Evolutionary conservation across 768 basidiomycete genomes (phyloP).

Genomic region (Erythrobasidium yunnanense): DNA sequence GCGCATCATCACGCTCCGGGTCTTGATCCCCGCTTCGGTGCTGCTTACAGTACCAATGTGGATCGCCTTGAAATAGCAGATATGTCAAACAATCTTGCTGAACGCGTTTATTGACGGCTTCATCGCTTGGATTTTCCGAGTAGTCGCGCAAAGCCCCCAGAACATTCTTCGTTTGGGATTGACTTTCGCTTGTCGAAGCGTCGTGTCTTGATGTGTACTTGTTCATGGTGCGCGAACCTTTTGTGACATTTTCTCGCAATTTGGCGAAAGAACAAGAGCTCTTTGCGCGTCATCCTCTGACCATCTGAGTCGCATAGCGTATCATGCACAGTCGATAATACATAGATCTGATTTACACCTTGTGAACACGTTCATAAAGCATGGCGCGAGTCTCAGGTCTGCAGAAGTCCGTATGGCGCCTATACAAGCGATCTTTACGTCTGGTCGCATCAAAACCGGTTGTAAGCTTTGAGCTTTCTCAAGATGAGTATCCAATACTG

Average conservation of each 20-base stretch:
- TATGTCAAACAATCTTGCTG: not conserved
- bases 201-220: too few species aligned
- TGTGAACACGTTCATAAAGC: too few species aligned
- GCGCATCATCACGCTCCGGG: not conserved
- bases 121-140: conserved; percentile 4
- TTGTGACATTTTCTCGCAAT: too few species aligned
- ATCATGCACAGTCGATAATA: too few species aligned
- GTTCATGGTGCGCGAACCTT: too few species aligned
- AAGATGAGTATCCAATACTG: not conserved
- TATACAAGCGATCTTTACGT: conserved; percentile 32
- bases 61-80: conserved; percentile 4
- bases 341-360: too few species aligned
- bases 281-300: too few species aligned
- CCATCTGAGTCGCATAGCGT: too few species aligned
- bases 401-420: conserved; percentile 28
- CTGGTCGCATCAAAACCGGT: conserved; percentile 33
- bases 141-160: too few species aligned
- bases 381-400: conserved; percentile 30
- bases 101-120: not conserved
- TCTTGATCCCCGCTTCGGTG: not conserved
- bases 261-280: too few species aligned
- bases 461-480: conserved; percentile 28
- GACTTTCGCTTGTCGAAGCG: too few species aligned
- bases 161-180: too few species aligned
- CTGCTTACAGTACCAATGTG: conserved; percentile 17